Conservation (phyloP, 2,329 filamentous ascomycete genomes). For the Pseudogymnoascus sp. region DNA sequence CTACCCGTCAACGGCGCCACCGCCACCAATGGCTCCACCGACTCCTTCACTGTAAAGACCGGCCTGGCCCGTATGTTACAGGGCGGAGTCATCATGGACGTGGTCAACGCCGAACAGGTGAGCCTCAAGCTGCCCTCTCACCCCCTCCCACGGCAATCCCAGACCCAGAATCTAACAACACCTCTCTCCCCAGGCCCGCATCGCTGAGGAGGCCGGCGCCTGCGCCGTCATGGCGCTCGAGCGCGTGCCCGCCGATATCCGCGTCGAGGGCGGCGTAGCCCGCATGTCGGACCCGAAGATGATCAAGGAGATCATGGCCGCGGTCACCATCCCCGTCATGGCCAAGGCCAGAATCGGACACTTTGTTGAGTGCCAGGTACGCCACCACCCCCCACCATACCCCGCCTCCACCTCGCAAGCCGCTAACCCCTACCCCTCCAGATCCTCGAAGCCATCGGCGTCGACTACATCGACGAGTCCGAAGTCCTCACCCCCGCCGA, state of each 20-base stretch:
- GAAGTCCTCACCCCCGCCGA: slow-evolving; percentile 97
- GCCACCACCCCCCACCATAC: slow-evolving; percentile 13
- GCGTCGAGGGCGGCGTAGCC: slow-evolving; percentile 82
- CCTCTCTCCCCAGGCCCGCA: slow-evolving; percentile 51
- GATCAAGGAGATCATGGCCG: slow-evolving; percentile 90
- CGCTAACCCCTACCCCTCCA: slow-evolving; percentile 28
- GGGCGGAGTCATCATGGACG: slow-evolving; percentile 99
- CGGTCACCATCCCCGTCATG: slow-evolving; percentile 98
- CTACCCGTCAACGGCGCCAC: slow-evolving; percentile 31
- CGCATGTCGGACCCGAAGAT: slow-evolving; percentile 93
- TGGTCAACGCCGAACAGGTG: slow-evolving; percentile 74
- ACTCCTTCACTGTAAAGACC: slow-evolving; percentile 75
- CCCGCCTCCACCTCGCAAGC: background rate
- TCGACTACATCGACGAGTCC: slow-evolving; percentile 97
- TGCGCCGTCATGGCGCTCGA: slow-evolving; percentile 98
- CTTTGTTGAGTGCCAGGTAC: slow-evolving; percentile 86
- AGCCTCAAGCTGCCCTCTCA: too few species aligned
- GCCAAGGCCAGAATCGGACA: slow-evolving; percentile 97
- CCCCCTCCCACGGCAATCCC: too few species aligned
- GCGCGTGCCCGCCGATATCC: slow-evolving; percentile 93
- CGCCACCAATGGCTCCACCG: slow-evolving; percentile 27
- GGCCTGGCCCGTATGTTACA: slow-evolving; percentile 97
- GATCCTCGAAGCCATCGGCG: slow-evolving; percentile 89
- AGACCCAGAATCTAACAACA: too few species aligned
- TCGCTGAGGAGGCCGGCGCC: slow-evolving; percentile 93